Conservation (phyloP, 768 basidiomycete species). For the Hericium rajendrae region DNA sequence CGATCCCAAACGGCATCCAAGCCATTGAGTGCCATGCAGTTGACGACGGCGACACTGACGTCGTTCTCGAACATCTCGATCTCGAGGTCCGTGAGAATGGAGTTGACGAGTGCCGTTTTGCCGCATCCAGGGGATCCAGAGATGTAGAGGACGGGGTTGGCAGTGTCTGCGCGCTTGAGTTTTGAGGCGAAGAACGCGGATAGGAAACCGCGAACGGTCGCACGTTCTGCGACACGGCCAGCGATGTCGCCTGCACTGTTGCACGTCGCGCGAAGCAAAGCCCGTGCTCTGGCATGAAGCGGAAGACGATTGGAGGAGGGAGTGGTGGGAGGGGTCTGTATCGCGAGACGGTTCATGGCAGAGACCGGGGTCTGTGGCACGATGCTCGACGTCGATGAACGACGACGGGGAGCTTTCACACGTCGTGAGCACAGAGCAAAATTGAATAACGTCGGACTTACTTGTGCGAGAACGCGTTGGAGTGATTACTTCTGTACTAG, state of each 20-base stretch:
- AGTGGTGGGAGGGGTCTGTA: constrained; percentile 54
- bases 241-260: constrained; percentile 47
- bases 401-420: constrained; percentile 33
- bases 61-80: constrained; percentile 27
- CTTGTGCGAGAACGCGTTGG: constrained; percentile 37
- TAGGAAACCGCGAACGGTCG: constrained; percentile 49
- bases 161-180: constrained; percentile 15
- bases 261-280: constrained; percentile 63
- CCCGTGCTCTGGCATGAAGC: constrained; percentile 55
- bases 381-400: constrained; percentile 39
- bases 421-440: constrained; percentile 7
- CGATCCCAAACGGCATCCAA: constrained; percentile 66
- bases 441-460: constrained; percentile 22
- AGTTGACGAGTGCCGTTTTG: constrained; percentile 78
- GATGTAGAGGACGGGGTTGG: constrained; percentile 60
- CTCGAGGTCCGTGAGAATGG: constrained; percentile 37
- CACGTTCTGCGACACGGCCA: constrained; percentile 60
- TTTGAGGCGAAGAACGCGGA: constrained; percentile 35
- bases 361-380: constrained; percentile 26
- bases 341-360: constrained; percentile 29
- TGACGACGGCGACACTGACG: constrained; percentile 49
- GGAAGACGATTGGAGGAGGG: constrained; percentile 32
- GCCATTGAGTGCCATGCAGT: constrained; percentile 70
- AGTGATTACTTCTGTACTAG: constrained; percentile 24
- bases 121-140: constrained; percentile 92